phyloP scores from a whole-genome alignment of 768 basidiomycete species.

The Cytidiella melzeri region DNA sequence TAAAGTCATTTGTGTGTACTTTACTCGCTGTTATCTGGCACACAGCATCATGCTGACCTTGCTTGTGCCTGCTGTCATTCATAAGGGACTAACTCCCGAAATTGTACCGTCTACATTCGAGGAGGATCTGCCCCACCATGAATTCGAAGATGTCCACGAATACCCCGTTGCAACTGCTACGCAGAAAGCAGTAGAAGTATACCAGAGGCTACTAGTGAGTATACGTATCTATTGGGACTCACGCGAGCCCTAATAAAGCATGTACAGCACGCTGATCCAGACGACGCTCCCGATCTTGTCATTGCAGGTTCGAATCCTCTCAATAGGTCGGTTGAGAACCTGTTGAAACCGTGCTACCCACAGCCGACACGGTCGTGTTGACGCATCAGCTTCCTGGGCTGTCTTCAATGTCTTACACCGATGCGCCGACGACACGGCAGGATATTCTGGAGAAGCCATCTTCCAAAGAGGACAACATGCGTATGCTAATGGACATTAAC shows the following conservation, averaged over 20 bases:
- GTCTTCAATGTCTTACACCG: constrained; percentile 48
- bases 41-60: background rate
- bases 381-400: constrained; percentile 62
- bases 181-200: constrained; percentile 83
- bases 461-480: constrained; percentile 72
- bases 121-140: constrained; percentile 63
- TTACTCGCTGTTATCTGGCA: background rate
- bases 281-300: constrained; percentile 73
- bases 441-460: constrained; percentile 87
- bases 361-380: constrained; percentile 96
- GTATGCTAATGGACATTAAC: constrained; percentile 85
- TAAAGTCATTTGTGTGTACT: constrained; percentile 63
- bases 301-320: constrained; percentile 50
- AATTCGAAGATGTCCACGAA: constrained; percentile 66
- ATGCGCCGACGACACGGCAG: constrained; percentile 46
- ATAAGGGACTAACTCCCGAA: constrained; percentile 59
- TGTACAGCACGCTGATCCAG: constrained; percentile 43
- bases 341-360: background rate
- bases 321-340: background rate
- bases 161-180: constrained; percentile 74
- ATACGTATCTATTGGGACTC: background rate
- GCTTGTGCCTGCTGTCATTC: background rate
- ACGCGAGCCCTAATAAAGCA: background rate
- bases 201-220: constrained; percentile 70
- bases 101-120: constrained; percentile 73